phyloP scores from a whole-genome alignment of 305 asterid genomes.

The Striga hermonthica region DNA sequence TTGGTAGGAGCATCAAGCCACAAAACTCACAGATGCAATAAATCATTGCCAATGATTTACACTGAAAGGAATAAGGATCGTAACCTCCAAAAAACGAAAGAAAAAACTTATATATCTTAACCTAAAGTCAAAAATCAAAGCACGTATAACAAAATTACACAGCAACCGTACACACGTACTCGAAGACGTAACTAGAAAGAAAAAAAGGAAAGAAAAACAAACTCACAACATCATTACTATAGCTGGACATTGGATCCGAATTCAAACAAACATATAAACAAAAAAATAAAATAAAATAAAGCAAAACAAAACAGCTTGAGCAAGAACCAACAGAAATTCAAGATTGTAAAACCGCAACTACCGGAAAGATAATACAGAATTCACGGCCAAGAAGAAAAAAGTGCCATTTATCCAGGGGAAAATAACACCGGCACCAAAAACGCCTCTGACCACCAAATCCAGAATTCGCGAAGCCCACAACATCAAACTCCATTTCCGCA shows the following conservation, averaged over 20 bases:
- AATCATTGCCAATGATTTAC: slow-evolving; percentile 2
- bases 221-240: too few relatives aligned
- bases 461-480: too few relatives aligned
- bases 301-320: background rate
- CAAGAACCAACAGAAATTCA: slow-evolving; percentile 15
- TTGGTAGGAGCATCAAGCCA: slow-evolving; percentile 6
- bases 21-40: slow-evolving; percentile 20
- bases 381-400: slow-evolving; percentile 13
- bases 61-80: background rate
- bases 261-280: slow-evolving; percentile 12
- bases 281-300: slow-evolving; percentile 1
- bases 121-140: too few relatives aligned
- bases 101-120: background rate
- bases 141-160: too few relatives aligned
- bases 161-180: background rate
- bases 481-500: too few relatives aligned
- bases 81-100: background rate
- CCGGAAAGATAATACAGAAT: slow-evolving; percentile 23
- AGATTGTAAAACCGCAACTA: slow-evolving; percentile 33
- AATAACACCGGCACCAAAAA: slow-evolving; percentile 30
- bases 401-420: slow-evolving; percentile 4
- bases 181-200: slow-evolving; percentile 3
- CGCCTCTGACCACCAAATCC: too few relatives aligned
- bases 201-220: too few relatives aligned
- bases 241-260: slow-evolving; percentile 8